A percentile compares a stretch with the other conserved stretches of the same genome.
Conservation (phyloP, 2,329 filamentous ascomycete genomes). For the Xylariales sp. region DNA sequence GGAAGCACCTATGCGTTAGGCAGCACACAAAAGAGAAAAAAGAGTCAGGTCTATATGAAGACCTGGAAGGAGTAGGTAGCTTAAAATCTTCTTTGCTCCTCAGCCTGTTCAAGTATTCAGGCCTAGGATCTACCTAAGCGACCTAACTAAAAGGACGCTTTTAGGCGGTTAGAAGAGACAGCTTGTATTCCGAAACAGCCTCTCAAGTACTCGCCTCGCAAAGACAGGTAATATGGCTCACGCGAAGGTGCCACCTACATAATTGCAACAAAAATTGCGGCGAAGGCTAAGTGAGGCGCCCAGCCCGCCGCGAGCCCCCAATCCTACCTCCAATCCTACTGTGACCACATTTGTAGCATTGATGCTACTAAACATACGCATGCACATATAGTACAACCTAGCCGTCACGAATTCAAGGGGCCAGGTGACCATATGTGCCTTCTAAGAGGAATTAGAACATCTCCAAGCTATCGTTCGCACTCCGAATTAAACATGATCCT, state of each 20-base stretch:
- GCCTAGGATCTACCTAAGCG: neutral
- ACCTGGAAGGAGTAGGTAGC: too few relatives aligned
- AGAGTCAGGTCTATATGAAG: too few relatives aligned
- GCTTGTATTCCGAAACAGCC: too few relatives aligned
- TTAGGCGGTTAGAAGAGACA: neutral
- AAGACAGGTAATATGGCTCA: too few relatives aligned
- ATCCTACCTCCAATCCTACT: conserved; percentile 22
- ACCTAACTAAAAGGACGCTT: neutral
- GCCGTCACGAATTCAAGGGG: neutral
- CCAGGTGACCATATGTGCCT: neutral
- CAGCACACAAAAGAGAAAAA: too few relatives aligned
- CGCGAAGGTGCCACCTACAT: neutral
- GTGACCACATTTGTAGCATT: conserved; percentile 18
- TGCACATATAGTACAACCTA: conserved; percentile 20
- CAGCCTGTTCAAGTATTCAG: too few relatives aligned
- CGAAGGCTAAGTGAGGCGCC: conserved; percentile 26
- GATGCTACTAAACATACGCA: conserved; percentile 30
- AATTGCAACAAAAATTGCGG: conserved; percentile 4
- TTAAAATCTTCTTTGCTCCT: too few relatives aligned
- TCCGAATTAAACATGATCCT: conserved; percentile 30
- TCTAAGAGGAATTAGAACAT: neutral
- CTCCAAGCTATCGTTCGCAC: conserved; percentile 15
- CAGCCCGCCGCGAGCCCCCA: neutral
- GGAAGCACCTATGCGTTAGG: too few relatives aligned
- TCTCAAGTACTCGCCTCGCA: too few relatives aligned